Percentiles rank a stretch among this genome's conserved stretches.
phyloP scores from a whole-genome alignment of 257 asterid genomes.

The Primulina tabacum region DNA sequence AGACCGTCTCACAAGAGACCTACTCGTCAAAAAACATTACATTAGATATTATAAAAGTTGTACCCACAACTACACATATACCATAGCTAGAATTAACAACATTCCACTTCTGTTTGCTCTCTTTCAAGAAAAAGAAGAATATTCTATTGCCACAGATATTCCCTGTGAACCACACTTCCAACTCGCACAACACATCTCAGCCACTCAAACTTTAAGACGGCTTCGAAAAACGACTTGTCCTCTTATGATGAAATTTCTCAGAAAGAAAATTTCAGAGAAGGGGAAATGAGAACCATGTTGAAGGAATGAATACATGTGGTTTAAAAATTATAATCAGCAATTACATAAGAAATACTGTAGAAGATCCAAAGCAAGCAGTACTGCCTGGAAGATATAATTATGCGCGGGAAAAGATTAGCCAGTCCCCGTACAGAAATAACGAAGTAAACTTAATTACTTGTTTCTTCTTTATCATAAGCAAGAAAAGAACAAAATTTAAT shows the following conservation, averaged over 20 bases:
- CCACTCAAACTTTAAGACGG: background rate
- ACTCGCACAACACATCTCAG: background rate
- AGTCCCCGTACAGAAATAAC: background rate
- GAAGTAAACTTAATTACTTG: background rate
- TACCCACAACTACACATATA: too few relatives aligned
- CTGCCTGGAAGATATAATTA: background rate
- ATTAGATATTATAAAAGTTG: too few relatives aligned
- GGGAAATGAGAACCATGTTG: background rate
- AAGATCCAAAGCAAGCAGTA: background rate
- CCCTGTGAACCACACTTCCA: background rate
- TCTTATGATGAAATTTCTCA: background rate
- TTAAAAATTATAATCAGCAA: background rate
- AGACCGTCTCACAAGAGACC: too few relatives aligned
- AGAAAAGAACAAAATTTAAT: conserved; percentile 4
- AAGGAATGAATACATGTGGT: background rate
- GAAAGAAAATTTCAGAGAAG: background rate
- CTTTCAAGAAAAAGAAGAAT: background rate
- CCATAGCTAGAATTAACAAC: too few relatives aligned
- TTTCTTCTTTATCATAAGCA: background rate
- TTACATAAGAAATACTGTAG: background rate
- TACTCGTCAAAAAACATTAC: too few relatives aligned
- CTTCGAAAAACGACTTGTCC: too few relatives aligned
- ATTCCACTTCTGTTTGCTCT: background rate
- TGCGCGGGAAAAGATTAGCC: background rate
- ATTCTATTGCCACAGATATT: background rate